Base-by-base conservation (phyloP, 106 monocot genomes). In the Phalaenopsis aphrodite region DNA sequence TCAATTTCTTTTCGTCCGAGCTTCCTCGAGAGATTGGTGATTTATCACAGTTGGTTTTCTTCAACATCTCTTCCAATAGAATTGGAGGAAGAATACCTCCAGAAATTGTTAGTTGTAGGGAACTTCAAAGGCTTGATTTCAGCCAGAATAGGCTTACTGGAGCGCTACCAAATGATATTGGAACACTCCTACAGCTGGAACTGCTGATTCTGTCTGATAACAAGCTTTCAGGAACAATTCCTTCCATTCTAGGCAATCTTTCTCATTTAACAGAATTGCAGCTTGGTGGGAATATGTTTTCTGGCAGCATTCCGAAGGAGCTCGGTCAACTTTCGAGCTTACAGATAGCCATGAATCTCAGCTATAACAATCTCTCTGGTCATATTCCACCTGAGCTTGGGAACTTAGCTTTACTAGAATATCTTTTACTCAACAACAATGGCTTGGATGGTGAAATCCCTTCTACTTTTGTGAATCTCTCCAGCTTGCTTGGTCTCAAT, bases 281-380 rank as follows among this genome's bases (percentile, higher is more conserved):
- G 80, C 86, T 97, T 80, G 94, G 97, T 41, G 97, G 94, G 16
- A 97, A 97, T 82, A 83, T 67, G 36, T 92, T 97, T 41, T 86
- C 83, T 43, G 94, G 97, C 77, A 52, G 6, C 56, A 94, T 97
- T 79, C 94, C 97, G 5, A 84, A 81, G 77, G 94, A 94, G 76
- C 65, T 94, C 17, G 97, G 97, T 41, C 81, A 58, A 56, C 84
- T 97, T 42, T 89, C 90, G 2, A 94, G 94, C 80, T 84, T 97
- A 64, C 97, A 97, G 49, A 97, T 97, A 55, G 90, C 92, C 12
- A 75, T 97, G 90, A 92, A 97, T 86, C 87, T 97, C 77, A 97
- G 97, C 80, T 91, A 86, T 82, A 97, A 97, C 41, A 87, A 89
- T 81, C 90, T 97, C 42, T 92, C 90, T 3, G 92, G 94, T 11